Base-by-base conservation (phyloP, 2,329 filamentous ascomycete species). In the Sclerotinia borealis region DNA sequence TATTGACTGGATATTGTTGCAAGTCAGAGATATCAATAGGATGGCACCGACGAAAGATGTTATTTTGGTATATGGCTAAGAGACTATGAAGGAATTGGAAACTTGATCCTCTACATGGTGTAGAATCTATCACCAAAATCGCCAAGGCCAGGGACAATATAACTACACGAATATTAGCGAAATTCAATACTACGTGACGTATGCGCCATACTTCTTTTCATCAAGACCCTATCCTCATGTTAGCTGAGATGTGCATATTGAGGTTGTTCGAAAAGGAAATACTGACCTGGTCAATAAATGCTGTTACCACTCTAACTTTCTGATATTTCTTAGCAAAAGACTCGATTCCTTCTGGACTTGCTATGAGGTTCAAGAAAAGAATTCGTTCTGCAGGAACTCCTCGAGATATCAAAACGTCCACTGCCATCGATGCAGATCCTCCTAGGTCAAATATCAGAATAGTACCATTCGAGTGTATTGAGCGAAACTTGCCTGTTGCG, bases 121-220 rank as follows among this genome's bases (percentile, higher is more conserved):
- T 97, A 98, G 78, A 95, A 98, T 68, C 93, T 84, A 76, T 98
- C 93, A 65, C 93, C 93, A 77, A 98, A 98, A 76, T 98, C 93
- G 69, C 93, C 93, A 22, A 98, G 82, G 34, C 93, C 93, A 34
- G 93, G 93, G 61, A 96, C 86, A 73, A 98, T 98, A 76, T 97
- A 98, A 76, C 93, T 98, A 75, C 68, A 68, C 41, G 59, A 22
- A 62, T 25, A 45, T 25, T 54, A 52, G 52, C 47, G 43, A 58
- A 31, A 58, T 31, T 58, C 64, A 59, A 66, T 55, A 22, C 13
- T n/a, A 52, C 58, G 51, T 34, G 51, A 55, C 64, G 11, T 43
- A 22, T 50, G 39, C 5, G 45, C 81, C 86, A 74, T 83, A 98
- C 93, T 96, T 98, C 81, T 96, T 97, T 75, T 96, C 93, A 76